phyloP scores from a whole-genome alignment of 1,139 yeast genomes.

The Geotrichum candidum region DNA sequence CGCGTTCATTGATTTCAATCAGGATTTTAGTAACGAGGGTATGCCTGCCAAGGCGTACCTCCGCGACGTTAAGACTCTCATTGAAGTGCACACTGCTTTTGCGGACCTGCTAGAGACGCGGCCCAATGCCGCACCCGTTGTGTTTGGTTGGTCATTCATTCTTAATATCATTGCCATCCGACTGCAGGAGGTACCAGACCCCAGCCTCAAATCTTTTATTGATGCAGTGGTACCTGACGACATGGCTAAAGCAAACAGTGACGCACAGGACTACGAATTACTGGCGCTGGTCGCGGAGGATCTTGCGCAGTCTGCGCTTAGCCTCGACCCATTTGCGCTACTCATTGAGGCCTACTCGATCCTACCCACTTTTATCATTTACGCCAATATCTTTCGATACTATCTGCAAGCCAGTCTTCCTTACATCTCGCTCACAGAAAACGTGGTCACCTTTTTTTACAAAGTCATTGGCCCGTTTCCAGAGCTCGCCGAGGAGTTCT shows the following conservation, averaged over 20 bases:
- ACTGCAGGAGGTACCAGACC: conserved; percentile 39
- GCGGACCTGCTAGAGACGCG: conserved; percentile 28
- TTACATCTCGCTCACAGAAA: conserved; percentile 53
- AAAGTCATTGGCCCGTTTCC: conserved; percentile 52
- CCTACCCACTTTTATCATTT: conserved; percentile 44
- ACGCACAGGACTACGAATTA: conserved; percentile 11
- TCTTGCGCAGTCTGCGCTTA: conserved; percentile 38
- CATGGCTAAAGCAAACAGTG: conserved; percentile 8
- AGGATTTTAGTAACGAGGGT: conserved; percentile 25
- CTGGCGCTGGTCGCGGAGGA: conserved; percentile 22
- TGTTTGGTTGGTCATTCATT: conserved; percentile 68
- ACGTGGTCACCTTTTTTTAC: conserved; percentile 48
- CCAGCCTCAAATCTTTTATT: conserved; percentile 27
- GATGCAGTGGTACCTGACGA: conserved; percentile 14
- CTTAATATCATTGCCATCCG: conserved; percentile 51
- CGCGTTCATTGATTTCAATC: conserved; percentile 32
- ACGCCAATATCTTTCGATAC: conserved; percentile 54
- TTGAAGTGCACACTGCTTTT: conserved; percentile 37
- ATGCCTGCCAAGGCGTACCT: conserved; percentile 38
- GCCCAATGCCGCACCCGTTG: conserved; percentile 45
- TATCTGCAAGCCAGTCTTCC: conserved; percentile 58
- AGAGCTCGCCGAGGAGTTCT: conserved; percentile 51
- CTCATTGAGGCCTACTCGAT: conserved; percentile 40
- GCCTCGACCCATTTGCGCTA: conserved; percentile 41
- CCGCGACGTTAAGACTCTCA: conserved; percentile 42